Conservation (phyloP, 805 yeast genomes). For the Lipomyces starkeyi region DNA sequence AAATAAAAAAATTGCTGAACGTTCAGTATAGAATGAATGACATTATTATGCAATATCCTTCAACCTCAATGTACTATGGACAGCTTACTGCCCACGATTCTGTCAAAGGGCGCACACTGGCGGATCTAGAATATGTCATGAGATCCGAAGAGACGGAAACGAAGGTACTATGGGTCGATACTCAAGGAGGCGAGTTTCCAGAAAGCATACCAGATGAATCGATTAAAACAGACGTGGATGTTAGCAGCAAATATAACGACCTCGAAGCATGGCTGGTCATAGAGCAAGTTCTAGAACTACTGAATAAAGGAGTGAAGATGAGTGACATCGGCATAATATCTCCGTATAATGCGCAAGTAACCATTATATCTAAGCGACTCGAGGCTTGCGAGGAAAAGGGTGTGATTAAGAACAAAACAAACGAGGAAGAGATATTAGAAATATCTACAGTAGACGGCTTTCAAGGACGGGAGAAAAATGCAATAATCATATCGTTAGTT, state of each 20-base stretch:
- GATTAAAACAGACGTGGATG: slow-evolving; percentile 33
- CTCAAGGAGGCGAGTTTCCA: slow-evolving; percentile 84
- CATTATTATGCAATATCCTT: slow-evolving; percentile 78
- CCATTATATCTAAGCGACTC: slow-evolving; percentile 58
- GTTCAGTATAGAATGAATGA: slow-evolving; percentile 89
- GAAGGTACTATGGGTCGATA: slow-evolving; percentile 83
- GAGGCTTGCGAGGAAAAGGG: slow-evolving; percentile 43
- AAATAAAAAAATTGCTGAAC: slow-evolving; percentile 64
- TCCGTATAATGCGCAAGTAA: slow-evolving; percentile 89
- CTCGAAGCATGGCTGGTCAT: slow-evolving; percentile 71
- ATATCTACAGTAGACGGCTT: slow-evolving; percentile 94
- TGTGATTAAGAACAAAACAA: slow-evolving; percentile 38
- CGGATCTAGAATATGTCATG: slow-evolving; percentile 60
- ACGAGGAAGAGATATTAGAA: slow-evolving; percentile 58
- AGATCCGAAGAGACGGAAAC: slow-evolving; percentile 60
- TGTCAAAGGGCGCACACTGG: slow-evolving; percentile 57
- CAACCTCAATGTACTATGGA: slow-evolving; percentile 66
- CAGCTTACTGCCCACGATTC: slow-evolving; percentile 65
- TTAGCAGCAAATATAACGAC: slow-evolving; percentile 70
- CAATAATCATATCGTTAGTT: slow-evolving; percentile 78
- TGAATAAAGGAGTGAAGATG: slow-evolving; percentile 58
- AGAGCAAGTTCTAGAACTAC: slow-evolving; percentile 60
- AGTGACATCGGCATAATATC: slow-evolving; percentile 81
- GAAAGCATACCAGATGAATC: slow-evolving; percentile 57
- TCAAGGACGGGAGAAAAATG: slow-evolving; percentile 95